Evolutionary conservation across 1,284 basidiomycete species (phyloP).

Genomic region (Gomphus bonarii): DNA sequence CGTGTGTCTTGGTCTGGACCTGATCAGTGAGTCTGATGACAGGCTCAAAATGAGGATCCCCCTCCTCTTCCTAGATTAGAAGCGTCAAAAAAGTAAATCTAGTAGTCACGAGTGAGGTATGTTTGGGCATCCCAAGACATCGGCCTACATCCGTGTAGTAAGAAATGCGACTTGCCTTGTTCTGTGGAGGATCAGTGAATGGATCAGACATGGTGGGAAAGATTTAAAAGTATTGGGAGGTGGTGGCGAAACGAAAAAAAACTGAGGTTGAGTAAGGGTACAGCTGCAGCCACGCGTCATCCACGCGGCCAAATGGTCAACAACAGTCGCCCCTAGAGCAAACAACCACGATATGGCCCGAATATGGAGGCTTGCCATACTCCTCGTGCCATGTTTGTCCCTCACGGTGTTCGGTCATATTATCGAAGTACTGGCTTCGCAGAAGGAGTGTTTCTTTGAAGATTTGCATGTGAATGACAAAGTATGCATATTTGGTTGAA

Average conservation of each 20-base stretch:
- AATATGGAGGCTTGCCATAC: slow-evolving; percentile 13
- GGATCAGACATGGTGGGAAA: slow-evolving; percentile 45
- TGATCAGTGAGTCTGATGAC: slow-evolving; percentile 96
- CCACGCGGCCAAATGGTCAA: not conserved
- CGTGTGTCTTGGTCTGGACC: slow-evolving; percentile 90
- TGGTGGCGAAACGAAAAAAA: slow-evolving; percentile 19
- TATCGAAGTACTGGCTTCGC: slow-evolving; percentile 64
- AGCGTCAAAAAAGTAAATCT: not conserved
- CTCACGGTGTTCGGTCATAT: slow-evolving; percentile 47
- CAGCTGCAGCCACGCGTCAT: slow-evolving; percentile 13
- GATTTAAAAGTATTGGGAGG: slow-evolving; percentile 12
- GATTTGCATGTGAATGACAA: slow-evolving; percentile 92
- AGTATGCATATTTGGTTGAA: slow-evolving; percentile 31
- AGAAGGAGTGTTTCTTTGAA: slow-evolving; percentile 97
- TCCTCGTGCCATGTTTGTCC: slow-evolving; percentile 29
- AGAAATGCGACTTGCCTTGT: slow-evolving; percentile 42
- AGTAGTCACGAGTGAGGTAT: not conserved
- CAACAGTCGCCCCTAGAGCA: slow-evolving; percentile 17
- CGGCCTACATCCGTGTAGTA: not conserved
- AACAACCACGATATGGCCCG: slow-evolving; percentile 18
- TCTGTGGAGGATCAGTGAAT: slow-evolving; percentile 49
- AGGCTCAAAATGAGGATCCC: slow-evolving; percentile 91
- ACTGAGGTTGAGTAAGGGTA: slow-evolving; percentile 25
- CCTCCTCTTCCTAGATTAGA: slow-evolving; percentile 62
- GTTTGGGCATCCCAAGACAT: slow-evolving; percentile 2